Conservation (phyloP, 2,329 filamentous ascomycete genomes). For the Gliomastix tumulicola region DNA sequence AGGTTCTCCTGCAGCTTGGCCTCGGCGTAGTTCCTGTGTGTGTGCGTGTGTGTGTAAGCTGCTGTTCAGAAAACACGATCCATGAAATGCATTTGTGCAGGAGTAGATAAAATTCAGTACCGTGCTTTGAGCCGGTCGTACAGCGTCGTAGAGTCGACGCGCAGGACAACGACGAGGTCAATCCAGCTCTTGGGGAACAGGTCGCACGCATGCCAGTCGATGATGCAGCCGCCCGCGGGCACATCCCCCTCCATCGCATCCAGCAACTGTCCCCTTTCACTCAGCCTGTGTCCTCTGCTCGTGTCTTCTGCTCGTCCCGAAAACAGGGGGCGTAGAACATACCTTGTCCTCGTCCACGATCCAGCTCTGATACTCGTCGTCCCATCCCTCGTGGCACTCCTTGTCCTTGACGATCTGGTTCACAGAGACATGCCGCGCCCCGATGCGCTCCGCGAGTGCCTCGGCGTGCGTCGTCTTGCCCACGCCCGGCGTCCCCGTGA, state of each 20-base stretch:
- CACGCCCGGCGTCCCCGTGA: constrained; percentile 92
- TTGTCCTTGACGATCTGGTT: constrained; percentile 90
- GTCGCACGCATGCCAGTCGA: constrained; percentile 98
- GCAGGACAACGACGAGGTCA: constrained; percentile 86
- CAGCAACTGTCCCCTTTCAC: constrained; percentile 51
- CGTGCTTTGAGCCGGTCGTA: constrained; percentile 78
- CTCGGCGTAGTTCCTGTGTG: constrained; percentile 68
- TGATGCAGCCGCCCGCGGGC: constrained; percentile 72
- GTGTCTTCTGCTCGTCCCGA: neutral
- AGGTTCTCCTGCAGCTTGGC: constrained; percentile 92
- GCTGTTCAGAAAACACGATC: neutral
- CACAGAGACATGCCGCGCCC: constrained; percentile 75
- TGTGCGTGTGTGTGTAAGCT: neutral
- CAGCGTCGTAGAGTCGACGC: constrained; percentile 70
- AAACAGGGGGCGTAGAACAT: constrained; percentile 10
- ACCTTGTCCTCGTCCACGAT: constrained; percentile 97
- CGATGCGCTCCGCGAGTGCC: constrained; percentile 66
- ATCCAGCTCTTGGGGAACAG: constrained; percentile 91
- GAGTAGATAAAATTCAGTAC: too few species aligned
- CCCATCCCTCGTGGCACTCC: constrained; percentile 79
- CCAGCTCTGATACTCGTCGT: constrained; percentile 79
- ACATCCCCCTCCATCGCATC: constrained; percentile 83
- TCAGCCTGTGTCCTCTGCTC: too few species aligned
- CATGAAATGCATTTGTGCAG: too few species aligned
- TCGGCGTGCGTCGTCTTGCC: constrained; percentile 94